Evolutionary conservation across 257 asterid genomes (phyloP), one percentile per base, ranked within the genome.

Genomic region (Buddleja alternifolia): DNA sequence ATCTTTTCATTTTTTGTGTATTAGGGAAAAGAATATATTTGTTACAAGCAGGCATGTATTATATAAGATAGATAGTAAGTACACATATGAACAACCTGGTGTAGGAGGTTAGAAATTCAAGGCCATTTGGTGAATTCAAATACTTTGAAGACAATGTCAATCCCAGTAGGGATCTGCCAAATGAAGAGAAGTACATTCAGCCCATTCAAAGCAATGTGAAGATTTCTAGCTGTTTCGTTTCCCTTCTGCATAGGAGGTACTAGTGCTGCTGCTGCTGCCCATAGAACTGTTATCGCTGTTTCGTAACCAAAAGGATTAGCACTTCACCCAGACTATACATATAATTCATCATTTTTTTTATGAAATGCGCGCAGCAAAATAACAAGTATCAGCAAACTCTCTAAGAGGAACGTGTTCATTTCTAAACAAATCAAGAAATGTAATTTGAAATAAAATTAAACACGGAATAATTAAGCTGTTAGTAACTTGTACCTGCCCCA

Each of bases 181-280:
- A 85, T 63, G 83, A 93, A 93, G 82, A 93, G 97, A 51, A 67
- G 1, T 40, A 93, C 86, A 40, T 94, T 94, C 63, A 87, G 10
- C 3, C 63, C 50, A 16, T 91, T 94, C 48, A 91, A 75, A 0
- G 88, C 89, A 12, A 94, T 87, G 85, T 93, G 99, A 67, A 91
- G 93, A 79, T 44, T 90, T 75, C 99, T 81, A 10, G 99, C 99
- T 10, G 91, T 93, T 72, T 89, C 97, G 23, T 52, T 91, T 47
- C 99, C 99, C 86, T 87, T 94, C 86, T 91, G 97, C 99, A 94
- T 91, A 50, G 84, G 72, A 6, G 99, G 97, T 42, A 91, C 99
- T 60, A 94, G 79, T 11, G 97, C 86, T 23, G 99, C 99, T 0
- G 97, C 97, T 11, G 90, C 95, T 41, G 99, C 97, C 99, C 99